phyloP scores from a whole-genome alignment of 2,329 filamentous ascomycete species.

The Pseudogymnoascus sp. region DNA sequence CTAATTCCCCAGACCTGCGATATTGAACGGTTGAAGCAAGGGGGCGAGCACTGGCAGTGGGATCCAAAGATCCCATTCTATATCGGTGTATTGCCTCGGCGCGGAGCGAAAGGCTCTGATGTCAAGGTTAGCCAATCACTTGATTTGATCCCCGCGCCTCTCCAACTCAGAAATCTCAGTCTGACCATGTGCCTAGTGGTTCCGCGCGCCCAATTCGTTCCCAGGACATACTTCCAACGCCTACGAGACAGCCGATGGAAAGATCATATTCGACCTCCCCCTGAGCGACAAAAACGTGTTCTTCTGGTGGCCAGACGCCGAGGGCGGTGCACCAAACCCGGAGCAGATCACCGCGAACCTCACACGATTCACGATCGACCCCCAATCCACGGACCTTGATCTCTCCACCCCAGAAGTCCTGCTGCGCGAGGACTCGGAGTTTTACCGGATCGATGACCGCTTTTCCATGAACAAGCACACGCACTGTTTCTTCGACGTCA shows the following conservation, averaged over 20 bases:
- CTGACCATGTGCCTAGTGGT: constrained; percentile 28
- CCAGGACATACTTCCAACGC: constrained; percentile 40
- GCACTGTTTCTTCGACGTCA: constrained; percentile 33
- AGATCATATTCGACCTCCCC: constrained; percentile 34
- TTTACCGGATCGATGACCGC: constrained; percentile 27
- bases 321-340: constrained; percentile 18
- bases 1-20: constrained; percentile 40
- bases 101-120: constrained; percentile 33
- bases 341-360: constrained; percentile 8
- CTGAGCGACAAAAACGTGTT: constrained; percentile 35
- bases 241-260: constrained; percentile 35
- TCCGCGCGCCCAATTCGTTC: constrained; percentile 32
- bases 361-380: constrained; percentile 23
- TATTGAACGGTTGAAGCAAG: constrained; percentile 35
- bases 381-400: constrained; percentile 12
- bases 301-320: constrained; percentile 34
- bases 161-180: no score
- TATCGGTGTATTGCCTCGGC: constrained; percentile 40
- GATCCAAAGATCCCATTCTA: constrained; percentile 48
- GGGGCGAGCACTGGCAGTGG: constrained; percentile 44
- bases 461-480: no score
- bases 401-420: constrained; percentile 25
- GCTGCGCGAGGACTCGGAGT: constrained; percentile 30
- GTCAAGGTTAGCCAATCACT: constrained; percentile 34
- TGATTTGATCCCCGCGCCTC: not conserved